Percentiles rank a stretch among this genome's conserved stretches.
Evolutionary conservation across 1,139 yeast genomes (phyloP).

Genomic region (Magnusiomyces ingens): DNA sequence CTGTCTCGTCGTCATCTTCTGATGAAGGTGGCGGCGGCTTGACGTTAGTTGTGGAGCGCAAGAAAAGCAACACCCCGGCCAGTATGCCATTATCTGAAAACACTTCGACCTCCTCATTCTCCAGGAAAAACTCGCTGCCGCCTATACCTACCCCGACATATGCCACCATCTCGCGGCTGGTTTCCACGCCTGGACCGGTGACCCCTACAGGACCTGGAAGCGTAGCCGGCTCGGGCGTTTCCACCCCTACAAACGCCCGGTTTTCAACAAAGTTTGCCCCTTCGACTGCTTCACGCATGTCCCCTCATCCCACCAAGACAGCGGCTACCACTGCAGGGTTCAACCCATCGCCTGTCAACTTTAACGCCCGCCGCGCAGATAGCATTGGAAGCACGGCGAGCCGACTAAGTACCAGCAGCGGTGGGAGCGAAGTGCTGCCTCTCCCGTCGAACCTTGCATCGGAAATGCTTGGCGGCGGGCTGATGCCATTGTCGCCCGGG

Average conservation of each 20-base stretch:
- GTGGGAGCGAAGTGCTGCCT: background rate
- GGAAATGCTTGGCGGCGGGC: background rate
- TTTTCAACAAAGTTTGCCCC: too few relatives aligned
- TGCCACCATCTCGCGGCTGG: background rate
- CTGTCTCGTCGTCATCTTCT: background rate
- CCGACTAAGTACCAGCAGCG: background rate
- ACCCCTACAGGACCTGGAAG: background rate
- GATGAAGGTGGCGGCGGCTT: constrained; percentile 2
- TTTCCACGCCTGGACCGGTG: background rate
- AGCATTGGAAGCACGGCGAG: background rate
- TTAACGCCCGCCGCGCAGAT: too few relatives aligned
- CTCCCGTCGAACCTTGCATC: background rate
- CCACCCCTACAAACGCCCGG: too few relatives aligned
- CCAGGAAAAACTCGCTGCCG: background rate
- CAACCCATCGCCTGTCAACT: too few relatives aligned
- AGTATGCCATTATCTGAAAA: too few relatives aligned
- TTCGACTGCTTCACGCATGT: too few relatives aligned
- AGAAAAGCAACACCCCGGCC: background rate
- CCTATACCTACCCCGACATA: background rate
- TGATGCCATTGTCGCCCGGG: background rate
- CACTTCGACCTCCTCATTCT: background rate
- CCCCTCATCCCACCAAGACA: too few relatives aligned
- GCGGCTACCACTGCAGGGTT: too few relatives aligned
- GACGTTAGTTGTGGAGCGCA: background rate
- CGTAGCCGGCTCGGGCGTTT: background rate